A percentile compares a stretch with the other conserved stretches of the same genome.
Evolutionary conservation across 495 filamentous ascomycete genomes (phyloP).

Genomic region (Pyrenopolyporus hunteri): DNA sequence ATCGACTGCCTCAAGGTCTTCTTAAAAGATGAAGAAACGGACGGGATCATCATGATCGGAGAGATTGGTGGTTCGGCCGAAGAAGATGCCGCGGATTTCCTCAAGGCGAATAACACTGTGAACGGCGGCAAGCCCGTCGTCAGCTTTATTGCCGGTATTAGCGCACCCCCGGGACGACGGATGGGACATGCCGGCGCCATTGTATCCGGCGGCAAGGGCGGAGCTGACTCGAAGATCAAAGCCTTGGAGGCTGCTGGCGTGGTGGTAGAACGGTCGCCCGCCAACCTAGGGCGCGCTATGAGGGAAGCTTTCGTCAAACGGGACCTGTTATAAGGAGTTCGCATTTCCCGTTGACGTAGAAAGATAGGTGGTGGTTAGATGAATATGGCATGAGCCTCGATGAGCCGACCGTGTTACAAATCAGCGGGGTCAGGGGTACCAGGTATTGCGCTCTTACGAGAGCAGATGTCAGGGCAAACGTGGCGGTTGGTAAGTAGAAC

Average conservation of each 20-base stretch:
- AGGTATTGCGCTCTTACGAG: constrained; percentile 1
- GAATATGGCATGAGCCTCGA: constrained; percentile 10
- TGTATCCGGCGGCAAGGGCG: constrained; percentile 95
- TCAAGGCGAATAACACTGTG: constrained; percentile 84
- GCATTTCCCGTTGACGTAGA: neutral
- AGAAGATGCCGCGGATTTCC: constrained; percentile 96
- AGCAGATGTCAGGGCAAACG: constrained; percentile 1
- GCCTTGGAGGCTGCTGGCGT: constrained; percentile 94
- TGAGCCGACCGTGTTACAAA: neutral
- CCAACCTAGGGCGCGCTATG: constrained; percentile 86
- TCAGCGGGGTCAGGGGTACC: neutral
- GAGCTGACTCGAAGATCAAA: constrained; percentile 95
- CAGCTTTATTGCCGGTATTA: constrained; percentile 98
- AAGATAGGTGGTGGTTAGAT: constrained; percentile 3
- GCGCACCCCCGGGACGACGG: constrained; percentile 89
- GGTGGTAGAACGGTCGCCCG: constrained; percentile 94
- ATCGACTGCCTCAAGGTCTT: constrained; percentile 99
- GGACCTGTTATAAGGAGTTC: constrained; percentile 81
- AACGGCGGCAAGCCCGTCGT: constrained; percentile 90
- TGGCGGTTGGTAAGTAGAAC: constrained; percentile 2
- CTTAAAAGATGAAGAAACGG: constrained; percentile 93
- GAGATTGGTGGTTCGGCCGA: constrained; percentile 98
- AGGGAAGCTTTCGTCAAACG: constrained; percentile 94
- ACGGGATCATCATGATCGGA: constrained; percentile 99
- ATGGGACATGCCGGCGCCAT: constrained; percentile 99